Evolutionary conservation across 192 early-diverging fungal genomes (phyloP).

Genomic region (Dispira simplex): DNA sequence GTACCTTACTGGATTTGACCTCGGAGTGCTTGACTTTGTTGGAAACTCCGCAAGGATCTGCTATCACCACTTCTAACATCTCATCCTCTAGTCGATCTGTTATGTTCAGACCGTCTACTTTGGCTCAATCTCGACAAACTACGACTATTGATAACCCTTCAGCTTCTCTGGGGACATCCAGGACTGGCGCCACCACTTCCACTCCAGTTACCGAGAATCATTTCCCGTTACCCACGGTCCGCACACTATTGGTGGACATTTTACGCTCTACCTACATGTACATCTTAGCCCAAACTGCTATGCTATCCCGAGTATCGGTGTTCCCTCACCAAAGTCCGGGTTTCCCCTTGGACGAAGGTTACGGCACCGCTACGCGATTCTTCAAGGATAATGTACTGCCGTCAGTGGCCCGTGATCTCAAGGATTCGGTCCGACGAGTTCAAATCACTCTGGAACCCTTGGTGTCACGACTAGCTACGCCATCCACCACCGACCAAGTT

Average conservation of each 20-base stretch:
- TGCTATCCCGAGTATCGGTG: not conserved
- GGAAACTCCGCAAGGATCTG: not conserved
- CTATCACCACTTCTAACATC: no score
- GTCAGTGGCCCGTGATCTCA: constrained; percentile 1
- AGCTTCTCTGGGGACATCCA: no score
- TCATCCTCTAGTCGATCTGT: no score
- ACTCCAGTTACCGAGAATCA: no score
- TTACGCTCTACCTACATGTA: not conserved
- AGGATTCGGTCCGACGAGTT: not conserved
- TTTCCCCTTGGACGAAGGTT: no score
- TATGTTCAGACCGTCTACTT: no score
- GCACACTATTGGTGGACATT: not conserved
- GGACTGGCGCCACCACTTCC: no score
- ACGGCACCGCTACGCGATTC: not conserved
- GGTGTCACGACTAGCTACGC: not conserved
- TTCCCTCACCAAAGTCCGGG: not conserved
- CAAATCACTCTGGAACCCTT: not conserved
- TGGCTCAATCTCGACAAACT: no score
- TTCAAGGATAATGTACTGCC: constrained; percentile 2
- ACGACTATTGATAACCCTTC: no score
- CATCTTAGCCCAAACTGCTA: not conserved
- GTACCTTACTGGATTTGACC: constrained; percentile 5
- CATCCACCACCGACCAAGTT: no score
- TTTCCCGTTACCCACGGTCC: not conserved
- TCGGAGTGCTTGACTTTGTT: not conserved